Percentiles rank a stretch among this genome's conserved stretches.
phyloP scores from a whole-genome alignment of 139 green algal genomes.

The Asterochloris sp. region DNA sequence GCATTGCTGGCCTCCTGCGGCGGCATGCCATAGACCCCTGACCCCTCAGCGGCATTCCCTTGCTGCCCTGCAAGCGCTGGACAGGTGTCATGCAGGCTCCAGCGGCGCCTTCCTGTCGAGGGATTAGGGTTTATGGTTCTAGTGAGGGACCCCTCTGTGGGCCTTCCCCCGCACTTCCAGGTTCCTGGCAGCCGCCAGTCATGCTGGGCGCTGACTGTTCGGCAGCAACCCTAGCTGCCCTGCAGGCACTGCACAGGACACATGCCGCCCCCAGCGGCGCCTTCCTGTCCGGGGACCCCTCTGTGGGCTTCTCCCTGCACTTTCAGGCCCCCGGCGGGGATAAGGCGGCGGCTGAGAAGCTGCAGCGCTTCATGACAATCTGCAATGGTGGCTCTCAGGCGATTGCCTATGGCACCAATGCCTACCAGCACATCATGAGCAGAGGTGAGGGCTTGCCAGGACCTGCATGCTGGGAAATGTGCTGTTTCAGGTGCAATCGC shows the following conservation, averaged over 20 bases:
- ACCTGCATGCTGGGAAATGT: no score
- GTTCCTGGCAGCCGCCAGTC: not conserved
- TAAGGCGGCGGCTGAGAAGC: not conserved
- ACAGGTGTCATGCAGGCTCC: constrained; percentile 11
- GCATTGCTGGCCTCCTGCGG: no score
- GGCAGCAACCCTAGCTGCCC: not conserved
- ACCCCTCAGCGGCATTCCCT: not conserved
- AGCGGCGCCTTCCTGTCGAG: constrained; percentile 12
- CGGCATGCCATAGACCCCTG: no score
- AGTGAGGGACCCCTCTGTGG: constrained; percentile 9
- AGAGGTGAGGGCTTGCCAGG: no score
- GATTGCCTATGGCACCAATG: constrained; percentile 1
- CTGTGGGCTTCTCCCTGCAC: constrained; percentile 18
- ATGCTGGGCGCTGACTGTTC: not conserved
- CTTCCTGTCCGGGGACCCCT: constrained; percentile 17
- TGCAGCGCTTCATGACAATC: constrained; percentile 23
- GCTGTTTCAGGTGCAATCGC: no score
- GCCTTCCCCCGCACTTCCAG: constrained; percentile 16
- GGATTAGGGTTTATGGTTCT: no score
- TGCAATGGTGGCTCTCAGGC: constrained; percentile 4
- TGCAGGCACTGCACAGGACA: constrained; percentile 18
- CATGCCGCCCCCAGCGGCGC: constrained; percentile 16
- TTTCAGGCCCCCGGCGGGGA: not conserved
- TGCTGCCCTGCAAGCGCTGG: constrained; percentile 7
- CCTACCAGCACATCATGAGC: not conserved